Evolutionary conservation across 331 rosid species (phyloP), one percentile per base, ranked within the genome.

Genomic region (Pyrus hybrid): DNA sequence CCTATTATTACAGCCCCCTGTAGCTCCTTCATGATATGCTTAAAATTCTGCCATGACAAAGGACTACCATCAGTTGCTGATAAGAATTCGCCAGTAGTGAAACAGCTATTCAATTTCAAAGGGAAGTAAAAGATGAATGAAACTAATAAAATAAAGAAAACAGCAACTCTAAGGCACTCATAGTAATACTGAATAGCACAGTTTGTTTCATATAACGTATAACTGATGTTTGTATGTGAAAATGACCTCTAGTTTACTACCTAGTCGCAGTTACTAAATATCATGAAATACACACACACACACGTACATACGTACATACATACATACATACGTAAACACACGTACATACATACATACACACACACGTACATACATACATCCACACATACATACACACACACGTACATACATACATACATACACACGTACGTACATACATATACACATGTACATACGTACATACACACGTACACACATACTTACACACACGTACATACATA

Each of bases 1-100:
- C 91, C 90, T 70, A 92, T 91, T 68, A 95, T 95, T 85, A 92
- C 79, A 72, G 98, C 97, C 68, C 99, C 99, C 84, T 95, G 99
- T 77, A 95, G 86, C 87, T 95, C 98, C 90, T 89, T 95, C 99
- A 95, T 95, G 80, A 92, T 85, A 78, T 92, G 99, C 85, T 82
- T 88, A 83, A 92, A 95, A 83, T 89, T 95, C 99, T 95, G 90
- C 79, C 63, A 66, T 60, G 80, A 47, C 30, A 67, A 80, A 69
- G 32, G 56, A 81, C 6, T 16, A 61, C 63, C 16, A 16, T 18
- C 35, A 22, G 26, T 32, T 29, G 7, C 16, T 32, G 6, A 28
- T 26, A 63, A 12, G 3, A 43, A 11, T 37, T 73, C 41, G 5
- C 20, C 21, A 26, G 13, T 13, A 37, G 18, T 33, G 49, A 66